Conservation (phyloP, 345 rosid genomes). For the Erucastrum elatum region DNA sequence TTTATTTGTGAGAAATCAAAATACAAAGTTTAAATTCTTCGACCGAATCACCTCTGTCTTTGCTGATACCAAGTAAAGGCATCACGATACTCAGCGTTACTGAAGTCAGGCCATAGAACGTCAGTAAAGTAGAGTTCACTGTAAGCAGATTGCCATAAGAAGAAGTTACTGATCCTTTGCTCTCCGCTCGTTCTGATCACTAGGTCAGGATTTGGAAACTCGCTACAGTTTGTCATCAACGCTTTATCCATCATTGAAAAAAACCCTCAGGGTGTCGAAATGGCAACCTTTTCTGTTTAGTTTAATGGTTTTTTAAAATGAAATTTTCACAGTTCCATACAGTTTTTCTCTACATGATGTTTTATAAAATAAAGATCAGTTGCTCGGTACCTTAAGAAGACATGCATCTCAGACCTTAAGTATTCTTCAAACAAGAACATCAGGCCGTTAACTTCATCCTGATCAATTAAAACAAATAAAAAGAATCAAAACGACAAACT, state of each 20-base stretch:
- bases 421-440: conserved; percentile 56
- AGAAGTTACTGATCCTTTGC: conserved; percentile 76
- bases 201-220: conserved; percentile 65
- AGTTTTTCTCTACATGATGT: too few relatives aligned
- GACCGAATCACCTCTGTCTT: conserved; percentile 36
- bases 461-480: conserved; percentile 10
- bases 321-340: too few relatives aligned
- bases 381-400: too few relatives aligned
- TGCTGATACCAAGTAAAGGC: conserved; percentile 55
- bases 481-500: background rate
- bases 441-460: conserved; percentile 67
- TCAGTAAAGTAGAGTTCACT: conserved; percentile 63
- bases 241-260: conserved; percentile 60
- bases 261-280: conserved; percentile 50
- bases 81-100: conserved; percentile 50
- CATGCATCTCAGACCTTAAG: conserved; percentile 44
- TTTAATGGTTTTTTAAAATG: background rate
- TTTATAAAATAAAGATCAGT: too few relatives aligned
- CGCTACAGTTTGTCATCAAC: conserved; percentile 59
- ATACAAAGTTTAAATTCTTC: conserved; percentile 11
- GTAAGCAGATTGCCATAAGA: conserved; percentile 79
- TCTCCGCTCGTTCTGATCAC: conserved; percentile 79
- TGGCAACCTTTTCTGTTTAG: background rate
- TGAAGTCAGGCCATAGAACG: conserved; percentile 78
- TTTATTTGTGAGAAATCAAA: conserved; percentile 2